Evolutionary conservation across 495 filamentous ascomycete genomes (phyloP).

Genomic region (Trichocladium uniseriatum): DNA sequence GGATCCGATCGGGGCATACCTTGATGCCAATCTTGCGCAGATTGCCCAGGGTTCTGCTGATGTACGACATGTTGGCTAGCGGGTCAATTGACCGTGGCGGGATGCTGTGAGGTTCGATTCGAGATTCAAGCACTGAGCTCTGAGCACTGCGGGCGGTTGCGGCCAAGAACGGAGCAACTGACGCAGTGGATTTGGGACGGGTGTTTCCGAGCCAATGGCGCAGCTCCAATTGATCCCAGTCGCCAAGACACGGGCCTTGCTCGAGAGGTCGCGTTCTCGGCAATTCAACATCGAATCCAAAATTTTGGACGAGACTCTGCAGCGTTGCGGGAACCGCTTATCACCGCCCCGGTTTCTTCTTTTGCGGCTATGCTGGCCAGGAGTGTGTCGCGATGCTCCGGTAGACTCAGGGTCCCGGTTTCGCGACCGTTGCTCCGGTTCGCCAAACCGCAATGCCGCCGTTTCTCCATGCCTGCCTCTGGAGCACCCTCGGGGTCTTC

Average conservation of each 20-base stretch:
- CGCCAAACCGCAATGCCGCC: slow-evolving; percentile 28
- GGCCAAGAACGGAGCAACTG: slow-evolving; percentile 9
- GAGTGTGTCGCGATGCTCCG: slow-evolving; percentile 25
- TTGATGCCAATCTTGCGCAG: slow-evolving; percentile 78
- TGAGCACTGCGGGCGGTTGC: neutral
- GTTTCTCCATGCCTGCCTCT: slow-evolving; percentile 35
- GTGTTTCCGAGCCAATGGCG: slow-evolving; percentile 17
- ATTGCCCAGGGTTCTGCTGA: slow-evolving; percentile 78
- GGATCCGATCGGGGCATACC: slow-evolving; percentile 34
- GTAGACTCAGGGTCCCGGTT: slow-evolving; percentile 19
- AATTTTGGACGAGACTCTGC: slow-evolving; percentile 4
- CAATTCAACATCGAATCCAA: slow-evolving; percentile 6
- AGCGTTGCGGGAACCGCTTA: neutral
- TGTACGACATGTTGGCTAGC: slow-evolving; percentile 73
- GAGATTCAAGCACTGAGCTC: neutral
- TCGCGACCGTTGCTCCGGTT: slow-evolving; percentile 21
- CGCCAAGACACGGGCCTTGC: slow-evolving; percentile 6
- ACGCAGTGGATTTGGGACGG: slow-evolving; percentile 16
- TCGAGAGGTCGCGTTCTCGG: slow-evolving; percentile 4
- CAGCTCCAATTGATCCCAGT: neutral
- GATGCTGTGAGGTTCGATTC: slow-evolving; percentile 12
- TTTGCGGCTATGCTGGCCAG: slow-evolving; percentile 29
- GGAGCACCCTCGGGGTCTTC: slow-evolving; percentile 15
- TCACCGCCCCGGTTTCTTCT: neutral
- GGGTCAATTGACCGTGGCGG: slow-evolving; percentile 22